Evolutionary conservation across 2,329 filamentous ascomycete species (phyloP).

Genomic region (Fusarium tupiense): DNA sequence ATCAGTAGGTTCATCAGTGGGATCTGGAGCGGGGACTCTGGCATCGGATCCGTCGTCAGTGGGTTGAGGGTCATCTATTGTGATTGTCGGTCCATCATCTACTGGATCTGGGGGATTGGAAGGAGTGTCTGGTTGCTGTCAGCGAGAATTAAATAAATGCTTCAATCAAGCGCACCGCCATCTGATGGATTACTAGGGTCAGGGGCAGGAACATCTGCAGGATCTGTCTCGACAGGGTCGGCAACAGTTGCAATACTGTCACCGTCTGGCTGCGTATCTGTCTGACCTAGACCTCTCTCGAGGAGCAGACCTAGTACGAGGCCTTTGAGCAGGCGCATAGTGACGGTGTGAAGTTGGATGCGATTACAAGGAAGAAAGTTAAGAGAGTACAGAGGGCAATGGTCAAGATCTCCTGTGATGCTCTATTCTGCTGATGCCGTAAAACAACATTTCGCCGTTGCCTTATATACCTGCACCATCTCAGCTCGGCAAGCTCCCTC

Average conservation of each 20-base stretch:
- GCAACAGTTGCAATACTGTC: background rate
- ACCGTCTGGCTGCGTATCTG: background rate
- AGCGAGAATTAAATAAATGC: background rate
- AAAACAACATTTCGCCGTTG: background rate
- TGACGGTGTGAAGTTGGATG: rapidly evolving
- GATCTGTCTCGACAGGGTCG: background rate
- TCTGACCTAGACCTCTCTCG: background rate
- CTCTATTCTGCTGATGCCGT: background rate
- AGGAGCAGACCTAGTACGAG: background rate
- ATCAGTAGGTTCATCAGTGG: background rate
- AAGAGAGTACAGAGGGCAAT: too few relatives aligned
- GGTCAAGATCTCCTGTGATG: background rate
- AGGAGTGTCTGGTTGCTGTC: background rate
- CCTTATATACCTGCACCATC: background rate
- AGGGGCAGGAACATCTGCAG: background rate
- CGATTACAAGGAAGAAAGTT: too few relatives aligned
- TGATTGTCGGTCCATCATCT: background rate
- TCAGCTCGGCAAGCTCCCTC: background rate
- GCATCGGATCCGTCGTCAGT: background rate
- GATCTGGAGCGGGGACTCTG: background rate
- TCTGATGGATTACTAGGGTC: background rate
- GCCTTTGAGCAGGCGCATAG: conserved; percentile 4
- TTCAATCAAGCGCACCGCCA: background rate
- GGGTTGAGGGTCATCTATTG: background rate
- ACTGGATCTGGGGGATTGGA: background rate